Base-by-base conservation (phyloP, 345 rosid species). In the Aurinia saxatilis region DNA sequence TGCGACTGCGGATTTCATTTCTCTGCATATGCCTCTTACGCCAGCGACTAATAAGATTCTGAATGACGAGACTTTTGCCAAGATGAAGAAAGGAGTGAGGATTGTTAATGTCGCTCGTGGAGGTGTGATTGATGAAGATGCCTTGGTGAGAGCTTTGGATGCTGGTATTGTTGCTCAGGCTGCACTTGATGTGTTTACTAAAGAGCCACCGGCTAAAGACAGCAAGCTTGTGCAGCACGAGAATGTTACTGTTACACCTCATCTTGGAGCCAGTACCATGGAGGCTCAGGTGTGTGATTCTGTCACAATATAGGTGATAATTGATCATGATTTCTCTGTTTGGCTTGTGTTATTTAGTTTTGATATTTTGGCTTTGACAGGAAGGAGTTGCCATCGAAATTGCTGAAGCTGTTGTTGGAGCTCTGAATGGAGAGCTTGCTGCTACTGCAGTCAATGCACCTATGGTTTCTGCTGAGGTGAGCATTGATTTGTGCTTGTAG, bases 401-500 rank as follows among this genome's bases (percentile, higher is more conserved):
- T 41, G 97, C 95, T 42, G 95, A 90, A 74, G 97, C 90, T 74
- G 95, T 90, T 67, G 84, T 83, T 63, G 95, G 95, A 60, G 97
- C 97, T 60, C 72, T 90, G 63, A 79, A 80, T 58, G 97, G 97
- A 27, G 91, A 90, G 80, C 90, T 90, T 57, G 97, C 97, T 54
- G 81, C 95, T 19, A 86, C 96, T 67, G 96, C 95, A 10, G 95
- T 89, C 72, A 89, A 89, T 76, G 96, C 96, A 16, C 91, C 96
- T 5, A 86, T 89, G 96, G 95, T 89, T 67, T 87, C 96, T 64
- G 95, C 96, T 41, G 74, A 70, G 74, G 73, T 68, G 60, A 55
- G 53, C 11, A 33, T 2, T 44, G 35, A 11, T 51, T 10, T 13
- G 3, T 53, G 53, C 61, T 41, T 19, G 25, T 42, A 14, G 18